These are phyloP conservation scores for Candida silvatica DNA, from an alignment of 805 yeast genomes.

Conservation along the genomic window DNA sequence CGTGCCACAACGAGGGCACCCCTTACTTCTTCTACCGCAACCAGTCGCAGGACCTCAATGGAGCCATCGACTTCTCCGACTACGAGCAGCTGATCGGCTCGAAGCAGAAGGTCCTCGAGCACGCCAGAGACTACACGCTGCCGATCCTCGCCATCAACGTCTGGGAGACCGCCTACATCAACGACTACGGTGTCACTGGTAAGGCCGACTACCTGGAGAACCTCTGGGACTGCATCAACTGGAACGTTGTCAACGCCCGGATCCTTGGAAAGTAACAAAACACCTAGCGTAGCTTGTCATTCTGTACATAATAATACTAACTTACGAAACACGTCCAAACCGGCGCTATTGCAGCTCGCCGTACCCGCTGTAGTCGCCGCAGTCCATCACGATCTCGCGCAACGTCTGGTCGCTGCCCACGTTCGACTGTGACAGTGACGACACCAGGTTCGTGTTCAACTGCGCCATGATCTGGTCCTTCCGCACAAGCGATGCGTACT, in stretches of 20 bases:
- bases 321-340: neutral
- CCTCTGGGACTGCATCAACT: conserved; percentile 72
- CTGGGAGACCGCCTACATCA: conserved; percentile 85
- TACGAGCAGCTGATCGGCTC: conserved; percentile 36
- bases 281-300: conserved; percentile 5
- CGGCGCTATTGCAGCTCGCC: conserved; percentile 16
- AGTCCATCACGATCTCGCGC: conserved; percentile 19
- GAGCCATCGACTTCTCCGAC: conserved; percentile 52
- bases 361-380: conserved; percentile 22
- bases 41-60: conserved; percentile 70
- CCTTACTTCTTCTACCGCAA: conserved; percentile 64
- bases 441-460: conserved; percentile 24
- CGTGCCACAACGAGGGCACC: conserved; percentile 67
- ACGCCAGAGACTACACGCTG: conserved; percentile 51
- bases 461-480: conserved; percentile 18
- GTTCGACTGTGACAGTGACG: conserved; percentile 25
- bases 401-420: conserved; percentile 23
- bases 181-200: conserved; percentile 77
- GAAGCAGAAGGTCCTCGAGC: conserved; percentile 14
- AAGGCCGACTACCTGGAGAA: conserved; percentile 66
- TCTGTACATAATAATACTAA: conserved; percentile 1
- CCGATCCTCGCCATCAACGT: conserved; percentile 73
- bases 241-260: conserved; percentile 62
- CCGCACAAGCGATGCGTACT: conserved; percentile 10
- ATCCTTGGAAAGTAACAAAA: conserved; percentile 20